Conservation (phyloP, 495 filamentous ascomycete genomes). For the Trichodelitschia bisporula region DNA sequence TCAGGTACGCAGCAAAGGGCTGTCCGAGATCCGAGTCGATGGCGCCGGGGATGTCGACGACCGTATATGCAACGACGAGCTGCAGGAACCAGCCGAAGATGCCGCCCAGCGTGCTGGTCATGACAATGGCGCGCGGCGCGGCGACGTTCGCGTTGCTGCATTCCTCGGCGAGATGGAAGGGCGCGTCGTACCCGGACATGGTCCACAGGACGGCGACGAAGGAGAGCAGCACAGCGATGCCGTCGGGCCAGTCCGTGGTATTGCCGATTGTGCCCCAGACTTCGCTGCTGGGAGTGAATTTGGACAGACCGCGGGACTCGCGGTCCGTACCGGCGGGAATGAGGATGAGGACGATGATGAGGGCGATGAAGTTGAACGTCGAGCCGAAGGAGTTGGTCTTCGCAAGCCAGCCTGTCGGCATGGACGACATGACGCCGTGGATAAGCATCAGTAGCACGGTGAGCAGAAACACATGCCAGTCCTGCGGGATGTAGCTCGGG, state of each 20-base stretch:
- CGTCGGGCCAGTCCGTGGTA: conserved; percentile 44
- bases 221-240: conserved; percentile 50
- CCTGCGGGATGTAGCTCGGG: conserved; percentile 35
- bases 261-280: conserved; percentile 52
- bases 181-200: conserved; percentile 46
- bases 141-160: conserved; percentile 56
- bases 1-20: conserved; percentile 51
- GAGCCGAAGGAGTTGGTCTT: conserved; percentile 54
- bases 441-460: conserved; percentile 44
- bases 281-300: conserved; percentile 33
- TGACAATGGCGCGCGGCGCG: conserved; percentile 50
- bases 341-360: conserved; percentile 40
- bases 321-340: conserved; percentile 36
- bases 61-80: conserved; percentile 59
- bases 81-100: conserved; percentile 53
- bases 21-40: conserved; percentile 42
- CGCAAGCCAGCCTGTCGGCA: conserved; percentile 53
- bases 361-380: conserved; percentile 45
- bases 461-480: conserved; percentile 48
- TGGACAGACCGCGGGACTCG: conserved; percentile 24
- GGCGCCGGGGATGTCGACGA: conserved; percentile 36
- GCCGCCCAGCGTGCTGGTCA: conserved; percentile 44
- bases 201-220: conserved; percentile 46
- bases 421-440: conserved; percentile 44
- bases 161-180: conserved; percentile 56